Evolutionary conservation across 345 rosid genomes (phyloP).

Genomic region (Eucalyptus cloeziana): DNA sequence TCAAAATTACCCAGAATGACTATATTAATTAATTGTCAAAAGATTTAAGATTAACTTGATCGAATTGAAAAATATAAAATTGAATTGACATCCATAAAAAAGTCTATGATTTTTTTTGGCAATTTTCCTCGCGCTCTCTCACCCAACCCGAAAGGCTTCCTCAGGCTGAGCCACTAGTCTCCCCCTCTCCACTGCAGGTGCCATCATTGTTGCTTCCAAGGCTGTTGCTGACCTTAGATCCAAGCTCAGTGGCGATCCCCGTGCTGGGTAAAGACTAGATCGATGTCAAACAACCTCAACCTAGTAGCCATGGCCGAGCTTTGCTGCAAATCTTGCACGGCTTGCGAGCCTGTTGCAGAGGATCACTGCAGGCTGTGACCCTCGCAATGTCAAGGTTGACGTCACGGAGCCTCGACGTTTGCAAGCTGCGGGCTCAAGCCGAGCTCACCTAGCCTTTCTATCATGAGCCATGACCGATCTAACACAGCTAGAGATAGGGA

Average conservation of each 20-base stretch:
- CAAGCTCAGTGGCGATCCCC: not conserved
- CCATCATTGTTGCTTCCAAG: not conserved
- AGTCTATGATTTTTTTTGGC: rapidly evolving
- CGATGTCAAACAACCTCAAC: not conserved
- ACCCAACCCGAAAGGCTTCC: not conserved
- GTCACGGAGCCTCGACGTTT: not conserved
- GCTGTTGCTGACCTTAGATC: not conserved
- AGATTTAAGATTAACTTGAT: not conserved
- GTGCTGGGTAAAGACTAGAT: not conserved
- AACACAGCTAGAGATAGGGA: not conserved
- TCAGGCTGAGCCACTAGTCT: not conserved
- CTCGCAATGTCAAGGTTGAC: not conserved
- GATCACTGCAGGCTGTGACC: not conserved
- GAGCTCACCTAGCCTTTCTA: not conserved
- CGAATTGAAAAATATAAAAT: not conserved
- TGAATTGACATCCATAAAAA: not conserved
- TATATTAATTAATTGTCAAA: not conserved
- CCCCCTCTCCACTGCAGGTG: not conserved
- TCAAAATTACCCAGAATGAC: not conserved
- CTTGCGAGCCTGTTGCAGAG: not conserved
- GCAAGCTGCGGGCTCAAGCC: not conserved
- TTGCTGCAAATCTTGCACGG: not conserved
- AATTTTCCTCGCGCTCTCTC: not conserved
- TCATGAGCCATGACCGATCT: not conserved
- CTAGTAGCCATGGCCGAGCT: not conserved